These are phyloP conservation scores for Fomitopsis pinicola DNA, from an alignment of 1,284 basidiomycete genomes.

Conservation along the genomic window DNA sequence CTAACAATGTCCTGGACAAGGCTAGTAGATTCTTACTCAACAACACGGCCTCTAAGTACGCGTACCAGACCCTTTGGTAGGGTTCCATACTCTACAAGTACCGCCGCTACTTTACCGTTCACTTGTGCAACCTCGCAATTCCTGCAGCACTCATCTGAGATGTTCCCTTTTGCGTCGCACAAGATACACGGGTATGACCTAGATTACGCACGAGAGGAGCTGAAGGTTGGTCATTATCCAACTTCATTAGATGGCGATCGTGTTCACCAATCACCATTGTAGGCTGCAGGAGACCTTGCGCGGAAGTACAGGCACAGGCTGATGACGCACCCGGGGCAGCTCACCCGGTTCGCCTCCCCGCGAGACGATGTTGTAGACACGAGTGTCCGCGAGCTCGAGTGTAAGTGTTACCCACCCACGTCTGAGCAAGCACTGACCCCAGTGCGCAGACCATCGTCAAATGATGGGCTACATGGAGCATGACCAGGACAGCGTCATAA, in stretches of 20 bases:
- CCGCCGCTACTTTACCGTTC: too few relatives aligned
- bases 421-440: neutral
- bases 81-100: too few relatives aligned
- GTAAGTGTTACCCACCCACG: constrained; percentile 18
- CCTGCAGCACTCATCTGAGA: constrained; percentile 59
- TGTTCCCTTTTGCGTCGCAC: constrained; percentile 92
- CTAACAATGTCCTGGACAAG: too few relatives aligned
- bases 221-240: constrained; percentile 28
- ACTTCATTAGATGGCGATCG: too few relatives aligned
- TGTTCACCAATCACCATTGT: constrained; percentile 5
- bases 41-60: too few relatives aligned
- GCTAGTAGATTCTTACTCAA: too few relatives aligned
- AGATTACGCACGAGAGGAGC: constrained; percentile 55
- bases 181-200: constrained; percentile 76
- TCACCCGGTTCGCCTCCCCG: constrained; percentile 81
- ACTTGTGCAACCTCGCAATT: too few relatives aligned
- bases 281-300: constrained; percentile 69
- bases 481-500: constrained; percentile 72
- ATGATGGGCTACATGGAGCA: constrained; percentile 84
- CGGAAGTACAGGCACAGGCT: constrained; percentile 76
- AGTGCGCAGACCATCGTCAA: constrained; percentile 63
- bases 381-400: constrained; percentile 74
- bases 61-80: too few relatives aligned
- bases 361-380: constrained; percentile 69
- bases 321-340: constrained; percentile 85